phyloP scores from a whole-genome alignment of 768 basidiomycete species.

The Leccinum subtestaceum region DNA sequence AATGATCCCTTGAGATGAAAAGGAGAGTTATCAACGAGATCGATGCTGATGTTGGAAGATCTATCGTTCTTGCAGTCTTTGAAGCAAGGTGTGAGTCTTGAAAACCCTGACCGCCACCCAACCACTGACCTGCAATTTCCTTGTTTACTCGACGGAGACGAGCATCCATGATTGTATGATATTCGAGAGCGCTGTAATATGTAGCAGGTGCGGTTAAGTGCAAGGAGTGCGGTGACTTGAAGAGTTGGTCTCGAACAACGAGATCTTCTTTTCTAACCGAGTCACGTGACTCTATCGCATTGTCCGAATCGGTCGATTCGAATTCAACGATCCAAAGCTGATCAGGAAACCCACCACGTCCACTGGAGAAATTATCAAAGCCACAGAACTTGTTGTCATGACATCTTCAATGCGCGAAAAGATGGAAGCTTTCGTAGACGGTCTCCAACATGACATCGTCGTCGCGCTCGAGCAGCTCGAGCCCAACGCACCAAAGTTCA shows the following conservation, averaged over 20 bases:
- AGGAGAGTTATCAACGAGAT: conserved; percentile 83
- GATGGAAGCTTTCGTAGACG: conserved; percentile 72
- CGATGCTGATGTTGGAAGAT: conserved; percentile 80
- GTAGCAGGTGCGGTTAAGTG: not conserved
- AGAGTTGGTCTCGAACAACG: not conserved
- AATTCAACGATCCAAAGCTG: not conserved
- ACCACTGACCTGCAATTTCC: conserved; percentile 74
- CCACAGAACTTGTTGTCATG: conserved; percentile 7
- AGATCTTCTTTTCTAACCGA: conserved; percentile 1
- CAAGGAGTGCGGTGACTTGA: not conserved
- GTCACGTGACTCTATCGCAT: conserved; percentile 27
- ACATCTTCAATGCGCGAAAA: conserved; percentile 62
- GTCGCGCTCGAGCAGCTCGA: conserved; percentile 76
- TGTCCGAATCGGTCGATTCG: not conserved
- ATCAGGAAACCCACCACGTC: not conserved
- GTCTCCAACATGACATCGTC: conserved; percentile 80
- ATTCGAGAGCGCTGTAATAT: not conserved
- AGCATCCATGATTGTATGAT: conserved; percentile 65
- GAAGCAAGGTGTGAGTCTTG: conserved; percentile 12
- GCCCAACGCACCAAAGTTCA: conserved; percentile 64
- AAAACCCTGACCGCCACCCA: not conserved
- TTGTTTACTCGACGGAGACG: conserved; percentile 89
- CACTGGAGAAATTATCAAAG: too few species aligned
- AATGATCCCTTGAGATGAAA: conserved; percentile 93
- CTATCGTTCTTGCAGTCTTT: conserved; percentile 95